These are phyloP conservation scores for Cryphonectria japonica DNA, from an alignment of 2,329 filamentous ascomycete species.

Conservation along the genomic window DNA sequence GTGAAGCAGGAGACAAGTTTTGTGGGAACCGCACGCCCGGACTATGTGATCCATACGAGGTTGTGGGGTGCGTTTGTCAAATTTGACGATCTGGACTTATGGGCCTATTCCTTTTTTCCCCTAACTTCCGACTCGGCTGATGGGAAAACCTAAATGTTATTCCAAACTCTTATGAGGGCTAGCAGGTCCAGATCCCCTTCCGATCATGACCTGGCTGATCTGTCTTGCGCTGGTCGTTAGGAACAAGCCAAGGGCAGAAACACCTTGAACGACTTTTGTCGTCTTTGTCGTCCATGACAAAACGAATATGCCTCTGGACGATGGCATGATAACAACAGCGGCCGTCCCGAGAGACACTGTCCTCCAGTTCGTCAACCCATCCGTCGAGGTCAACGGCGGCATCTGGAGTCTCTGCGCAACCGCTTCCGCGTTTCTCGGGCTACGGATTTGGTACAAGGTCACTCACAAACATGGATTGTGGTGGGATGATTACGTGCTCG, in stretches of 20 bases:
- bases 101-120: neutral
- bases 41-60: neutral
- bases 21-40: conserved; percentile 2
- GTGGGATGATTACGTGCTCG: conserved; percentile 33
- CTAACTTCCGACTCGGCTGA: neutral
- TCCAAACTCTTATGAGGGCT: conserved; percentile 6
- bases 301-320: conserved; percentile 5
- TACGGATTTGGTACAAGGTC: conserved; percentile 31
- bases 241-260: neutral
- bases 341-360: conserved; percentile 4
- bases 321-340: neutral
- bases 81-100: conserved; percentile 5
- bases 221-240: neutral
- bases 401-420: conserved; percentile 31
- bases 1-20: conserved; percentile 10
- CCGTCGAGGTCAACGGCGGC: conserved; percentile 28
- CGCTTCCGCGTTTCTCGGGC: conserved; percentile 31
- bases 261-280: neutral
- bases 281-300: neutral
- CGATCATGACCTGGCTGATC: neutral
- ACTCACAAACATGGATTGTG: conserved; percentile 23
- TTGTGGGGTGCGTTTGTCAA: conserved; percentile 5
- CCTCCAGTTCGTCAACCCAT: conserved; percentile 26
- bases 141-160: neutral
- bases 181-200: neutral